phyloP scores from a whole-genome alignment of 345 rosid species.

The Eucalyptus tenuipes region DNA sequence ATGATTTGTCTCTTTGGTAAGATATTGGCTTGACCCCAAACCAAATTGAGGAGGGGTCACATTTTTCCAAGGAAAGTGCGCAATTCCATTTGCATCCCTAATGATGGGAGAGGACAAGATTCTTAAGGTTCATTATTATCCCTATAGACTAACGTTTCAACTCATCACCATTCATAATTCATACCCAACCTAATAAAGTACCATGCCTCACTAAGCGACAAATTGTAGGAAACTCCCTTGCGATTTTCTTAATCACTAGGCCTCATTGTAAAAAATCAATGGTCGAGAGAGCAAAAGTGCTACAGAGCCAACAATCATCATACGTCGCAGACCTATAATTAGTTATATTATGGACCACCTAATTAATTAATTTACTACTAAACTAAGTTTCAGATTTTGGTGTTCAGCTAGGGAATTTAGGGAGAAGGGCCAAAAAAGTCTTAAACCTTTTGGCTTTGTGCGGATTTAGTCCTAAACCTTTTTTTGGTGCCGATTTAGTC shows the following conservation, averaged over 20 bases:
- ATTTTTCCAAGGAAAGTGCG: background rate
- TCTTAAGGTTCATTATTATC: background rate
- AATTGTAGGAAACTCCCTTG: background rate
- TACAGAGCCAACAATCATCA: background rate
- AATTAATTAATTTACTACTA: background rate
- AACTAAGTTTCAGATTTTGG: background rate
- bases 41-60: background rate
- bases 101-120: background rate
- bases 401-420: background rate
- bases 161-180: background rate
- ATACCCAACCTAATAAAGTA: background rate
- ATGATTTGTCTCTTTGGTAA: background rate
- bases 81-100: background rate
- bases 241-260: background rate
- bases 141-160: background rate
- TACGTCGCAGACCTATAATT: background rate
- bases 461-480: too few relatives aligned
- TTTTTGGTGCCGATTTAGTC: too few relatives aligned
- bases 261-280: fast-evolving
- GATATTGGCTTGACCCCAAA: background rate
- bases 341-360: background rate
- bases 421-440: too few relatives aligned
- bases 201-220: background rate
- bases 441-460: too few relatives aligned
- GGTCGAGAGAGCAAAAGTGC: fast-evolving